These are phyloP conservation scores for Oidiodendron maius DNA, from an alignment of 495 filamentous ascomycete species.

Conservation along the genomic window DNA sequence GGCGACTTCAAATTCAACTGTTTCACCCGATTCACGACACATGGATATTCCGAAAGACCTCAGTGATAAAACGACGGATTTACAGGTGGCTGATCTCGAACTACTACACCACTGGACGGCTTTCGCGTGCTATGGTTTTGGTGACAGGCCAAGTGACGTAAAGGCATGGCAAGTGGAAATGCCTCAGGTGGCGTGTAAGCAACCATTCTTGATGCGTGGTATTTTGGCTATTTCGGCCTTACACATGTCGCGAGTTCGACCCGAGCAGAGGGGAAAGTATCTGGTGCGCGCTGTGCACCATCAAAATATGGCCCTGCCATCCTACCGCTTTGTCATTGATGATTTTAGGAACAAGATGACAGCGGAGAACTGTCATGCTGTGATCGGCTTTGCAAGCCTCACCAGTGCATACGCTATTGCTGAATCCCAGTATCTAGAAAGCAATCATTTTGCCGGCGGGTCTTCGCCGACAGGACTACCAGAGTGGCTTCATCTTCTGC, in stretches of 20 bases:
- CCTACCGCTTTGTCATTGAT: slow-evolving; percentile 38
- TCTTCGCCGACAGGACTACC: background rate
- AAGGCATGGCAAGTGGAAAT: background rate
- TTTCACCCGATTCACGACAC: background rate
- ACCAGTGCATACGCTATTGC: background rate
- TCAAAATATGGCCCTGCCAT: slow-evolving; percentile 39
- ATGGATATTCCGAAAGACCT: background rate
- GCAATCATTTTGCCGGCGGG: background rate
- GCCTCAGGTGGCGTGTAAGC: background rate
- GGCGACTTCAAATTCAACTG: background rate
- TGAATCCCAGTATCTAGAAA: background rate
- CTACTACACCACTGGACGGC: background rate
- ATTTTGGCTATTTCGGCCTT: slow-evolving; percentile 33
- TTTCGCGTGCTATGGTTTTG: background rate
- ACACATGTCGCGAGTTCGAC: slow-evolving; percentile 31
- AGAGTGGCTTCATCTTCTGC: background rate
- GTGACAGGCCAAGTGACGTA: background rate
- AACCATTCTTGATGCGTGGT: slow-evolving; percentile 33
- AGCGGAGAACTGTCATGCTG: slow-evolving; percentile 37
- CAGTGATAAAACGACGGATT: background rate
- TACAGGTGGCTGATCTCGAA: background rate
- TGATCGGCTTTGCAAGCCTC: background rate
- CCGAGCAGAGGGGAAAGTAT: slow-evolving; percentile 32
- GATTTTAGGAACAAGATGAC: slow-evolving; percentile 25
- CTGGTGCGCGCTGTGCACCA: slow-evolving; percentile 42